A percentile compares a stretch with the other conserved stretches of the same genome.
Conservation (phyloP, 208 protist species). For the Phytomonas sp. region DNA sequence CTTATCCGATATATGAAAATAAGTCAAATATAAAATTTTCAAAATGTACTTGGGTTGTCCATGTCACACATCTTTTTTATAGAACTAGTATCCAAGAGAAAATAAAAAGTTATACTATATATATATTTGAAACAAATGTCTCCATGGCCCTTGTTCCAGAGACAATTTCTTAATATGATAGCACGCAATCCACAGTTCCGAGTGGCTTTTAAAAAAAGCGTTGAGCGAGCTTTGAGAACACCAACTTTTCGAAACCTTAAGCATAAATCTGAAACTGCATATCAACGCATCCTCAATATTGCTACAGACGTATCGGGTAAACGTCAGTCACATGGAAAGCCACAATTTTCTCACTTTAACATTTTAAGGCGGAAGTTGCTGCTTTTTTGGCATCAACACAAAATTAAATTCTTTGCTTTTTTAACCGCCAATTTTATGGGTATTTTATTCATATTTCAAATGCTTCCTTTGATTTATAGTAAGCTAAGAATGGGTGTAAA, state of each 20-base stretch:
- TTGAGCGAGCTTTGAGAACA: constrained; percentile 17
- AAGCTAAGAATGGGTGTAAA: constrained; percentile 16
- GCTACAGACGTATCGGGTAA: background rate
- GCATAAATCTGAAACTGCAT: constrained; percentile 10
- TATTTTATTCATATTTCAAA: constrained; percentile 51
- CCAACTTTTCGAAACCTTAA: constrained; percentile 20
- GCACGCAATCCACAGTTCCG: constrained; percentile 26
- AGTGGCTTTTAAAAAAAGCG: constrained; percentile 18
- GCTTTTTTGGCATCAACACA: constrained; percentile 20
- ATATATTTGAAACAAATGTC: constrained; percentile 15
- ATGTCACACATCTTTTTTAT: background rate
- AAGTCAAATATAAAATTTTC: background rate
- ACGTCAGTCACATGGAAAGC: background rate
- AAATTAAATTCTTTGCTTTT: constrained; percentile 29
- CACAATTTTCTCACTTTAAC: constrained; percentile 12
- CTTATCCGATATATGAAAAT: background rate
- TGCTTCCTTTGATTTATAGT: constrained; percentile 30
- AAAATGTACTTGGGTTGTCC: background rate
- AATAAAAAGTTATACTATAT: background rate
- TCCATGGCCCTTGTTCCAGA: constrained; percentile 26
- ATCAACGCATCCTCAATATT: constrained; percentile 13
- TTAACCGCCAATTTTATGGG: constrained; percentile 58
- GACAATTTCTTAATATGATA: constrained; percentile 27
- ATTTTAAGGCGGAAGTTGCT: constrained; percentile 13
- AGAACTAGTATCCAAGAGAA: background rate